Evolutionary conservation across 192 early-diverging fungal species (phyloP), one percentile per base, ranked within the genome.

Genomic region (Backusella liffmaniae): DNA sequence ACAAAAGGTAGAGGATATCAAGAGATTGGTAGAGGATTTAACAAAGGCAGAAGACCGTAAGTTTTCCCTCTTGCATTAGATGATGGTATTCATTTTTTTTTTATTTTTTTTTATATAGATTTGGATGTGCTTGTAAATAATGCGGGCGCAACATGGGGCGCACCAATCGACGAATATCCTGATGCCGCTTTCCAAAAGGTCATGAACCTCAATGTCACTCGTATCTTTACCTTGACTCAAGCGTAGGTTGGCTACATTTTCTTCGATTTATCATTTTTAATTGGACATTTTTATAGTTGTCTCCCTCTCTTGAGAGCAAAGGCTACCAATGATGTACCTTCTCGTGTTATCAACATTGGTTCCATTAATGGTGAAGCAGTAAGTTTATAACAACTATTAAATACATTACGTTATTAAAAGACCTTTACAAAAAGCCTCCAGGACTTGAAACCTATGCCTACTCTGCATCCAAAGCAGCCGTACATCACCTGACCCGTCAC

Each of bases 41-140:
- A 59, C 49, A 1, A 83, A 89, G 72, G 74, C 68, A 8, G 95
- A 96, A 83, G 78, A 85, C 0, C 77, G 87, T 87, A 88, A 67
- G 81, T 77, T 30, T 12, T 41, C 6, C n/a, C n/a, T 53, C 12
- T 59, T 36, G 16, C 30, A 32, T 32, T 32, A 32, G 30, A 32
- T 2, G 30, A 2, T 1, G 30, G 30, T 32, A 32, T 32, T 32
- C 30, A 32, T 44, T 42, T 30, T 9, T 9, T 12, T 3, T n/a
- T n/a, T n/a, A n/a, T n/a, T 23, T 70, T 18, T 32, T 26, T 26
- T 26, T 26, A 0, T 34, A 65, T 72, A 71, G 94, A 96, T 75
- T 53, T 96, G 73, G 84, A 98, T 84, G 85, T 97, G 0, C 85
- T 98, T 26, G 83, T 98, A 39, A 97, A 97, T 86, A 98, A 98